These are phyloP conservation scores for Acacia confusa DNA, from an alignment of 306 rosid genomes.

Conservation along the genomic window DNA sequence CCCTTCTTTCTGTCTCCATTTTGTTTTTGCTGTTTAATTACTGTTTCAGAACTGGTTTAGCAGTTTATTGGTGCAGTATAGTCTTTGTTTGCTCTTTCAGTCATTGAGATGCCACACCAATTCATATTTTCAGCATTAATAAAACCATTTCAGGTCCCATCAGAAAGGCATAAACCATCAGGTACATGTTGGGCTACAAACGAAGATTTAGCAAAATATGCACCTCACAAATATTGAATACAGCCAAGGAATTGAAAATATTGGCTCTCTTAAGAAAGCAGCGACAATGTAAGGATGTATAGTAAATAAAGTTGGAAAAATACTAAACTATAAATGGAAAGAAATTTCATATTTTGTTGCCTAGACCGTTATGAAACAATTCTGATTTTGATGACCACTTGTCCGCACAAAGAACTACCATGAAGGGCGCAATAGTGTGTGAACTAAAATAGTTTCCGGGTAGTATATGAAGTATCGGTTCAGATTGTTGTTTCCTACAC, in stretches of 20 bases:
- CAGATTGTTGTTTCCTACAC: background rate
- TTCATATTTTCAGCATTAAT: too few species aligned
- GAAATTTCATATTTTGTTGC: background rate
- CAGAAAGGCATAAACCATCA: background rate
- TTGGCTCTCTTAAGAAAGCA: background rate
- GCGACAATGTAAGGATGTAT: background rate
- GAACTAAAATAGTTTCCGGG: conserved; percentile 1
- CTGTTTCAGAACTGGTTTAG: background rate
- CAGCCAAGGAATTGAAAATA: conserved; percentile 20
- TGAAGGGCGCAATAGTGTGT: background rate
- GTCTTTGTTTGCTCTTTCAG: too few species aligned
- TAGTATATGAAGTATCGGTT: background rate
- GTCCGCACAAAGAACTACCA: background rate
- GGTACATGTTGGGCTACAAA: background rate
- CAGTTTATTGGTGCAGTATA: too few species aligned
- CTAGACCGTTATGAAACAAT: background rate
- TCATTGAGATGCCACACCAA: too few species aligned
- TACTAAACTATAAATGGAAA: background rate
- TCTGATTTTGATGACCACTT: background rate
- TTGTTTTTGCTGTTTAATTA: background rate
- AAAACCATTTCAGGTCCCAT: too few species aligned
- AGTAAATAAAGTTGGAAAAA: background rate
- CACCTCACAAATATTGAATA: conserved; percentile 1
- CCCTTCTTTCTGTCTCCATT: background rate
- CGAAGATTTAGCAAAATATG: background rate